Conservation (phyloP, 768 basidiomycete genomes). For the Auricularia cornea region DNA sequence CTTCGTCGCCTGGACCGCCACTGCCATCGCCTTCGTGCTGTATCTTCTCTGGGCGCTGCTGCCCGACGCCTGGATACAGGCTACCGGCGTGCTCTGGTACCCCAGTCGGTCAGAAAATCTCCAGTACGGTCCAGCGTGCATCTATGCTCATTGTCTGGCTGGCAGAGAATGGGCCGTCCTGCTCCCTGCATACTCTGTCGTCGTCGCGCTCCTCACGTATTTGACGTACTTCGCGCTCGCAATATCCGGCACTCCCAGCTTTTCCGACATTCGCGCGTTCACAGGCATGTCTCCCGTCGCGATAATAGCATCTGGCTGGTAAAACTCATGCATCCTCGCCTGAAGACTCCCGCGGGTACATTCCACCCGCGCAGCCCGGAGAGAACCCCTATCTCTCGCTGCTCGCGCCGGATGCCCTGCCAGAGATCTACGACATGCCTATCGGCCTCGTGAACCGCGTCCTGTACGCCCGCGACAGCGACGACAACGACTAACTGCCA, state of each 20-base stretch:
- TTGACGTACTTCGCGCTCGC: slow-evolving; percentile 70
- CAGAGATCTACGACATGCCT: slow-evolving; percentile 75
- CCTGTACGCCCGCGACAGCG: slow-evolving; percentile 33
- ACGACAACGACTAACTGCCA: not conserved
- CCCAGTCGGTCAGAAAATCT: slow-evolving; percentile 63
- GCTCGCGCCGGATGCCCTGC: slow-evolving; percentile 38
- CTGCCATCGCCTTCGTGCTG: slow-evolving; percentile 57
- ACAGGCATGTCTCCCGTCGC: slow-evolving; percentile 40
- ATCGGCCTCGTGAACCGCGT: slow-evolving; percentile 74
- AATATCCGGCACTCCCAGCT: slow-evolving; percentile 58
- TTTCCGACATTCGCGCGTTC: slow-evolving; percentile 57
- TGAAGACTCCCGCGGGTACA: slow-evolving; percentile 42
- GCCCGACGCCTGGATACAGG: slow-evolving; percentile 59
- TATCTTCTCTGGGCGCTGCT: slow-evolving; percentile 77
- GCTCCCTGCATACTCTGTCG: slow-evolving; percentile 67
- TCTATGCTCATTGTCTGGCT: not conserved
- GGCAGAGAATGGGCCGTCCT: slow-evolving; percentile 79
- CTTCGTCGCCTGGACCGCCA: slow-evolving; percentile 80
- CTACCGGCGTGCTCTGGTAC: slow-evolving; percentile 73
- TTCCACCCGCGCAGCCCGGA: slow-evolving; percentile 32
- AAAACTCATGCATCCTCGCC: too few relatives aligned
- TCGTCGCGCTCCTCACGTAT: slow-evolving; percentile 68
- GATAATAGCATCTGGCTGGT: too few relatives aligned
- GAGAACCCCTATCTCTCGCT: slow-evolving; percentile 41
- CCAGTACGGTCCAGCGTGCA: too few relatives aligned